phyloP scores from a whole-genome alignment of 2,329 filamentous ascomycete species.

The Colletotrichum sp. region DNA sequence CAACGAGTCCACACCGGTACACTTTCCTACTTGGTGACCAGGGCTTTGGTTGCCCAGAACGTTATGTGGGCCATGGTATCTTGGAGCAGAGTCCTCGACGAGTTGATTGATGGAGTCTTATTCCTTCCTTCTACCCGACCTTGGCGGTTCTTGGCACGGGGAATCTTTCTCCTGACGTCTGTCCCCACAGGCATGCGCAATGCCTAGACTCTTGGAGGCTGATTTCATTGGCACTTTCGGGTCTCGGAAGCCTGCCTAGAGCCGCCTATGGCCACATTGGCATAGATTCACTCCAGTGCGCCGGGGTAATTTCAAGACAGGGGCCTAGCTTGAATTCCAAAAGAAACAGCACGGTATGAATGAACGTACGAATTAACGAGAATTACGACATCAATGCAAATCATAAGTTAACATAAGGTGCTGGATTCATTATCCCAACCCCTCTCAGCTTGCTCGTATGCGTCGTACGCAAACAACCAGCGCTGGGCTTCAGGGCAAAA shows the following conservation, averaged over 20 bases:
- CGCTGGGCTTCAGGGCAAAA: constrained; percentile 5
- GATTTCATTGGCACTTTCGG: background rate
- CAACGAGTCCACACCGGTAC: background rate
- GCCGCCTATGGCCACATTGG: background rate
- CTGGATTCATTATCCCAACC: constrained; percentile 14
- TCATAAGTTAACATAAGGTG: background rate
- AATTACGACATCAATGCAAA: background rate
- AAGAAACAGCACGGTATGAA: background rate
- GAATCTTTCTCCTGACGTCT: background rate
- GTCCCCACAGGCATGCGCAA: background rate
- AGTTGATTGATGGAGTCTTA: background rate
- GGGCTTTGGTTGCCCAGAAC: background rate
- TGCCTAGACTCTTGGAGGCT: background rate
- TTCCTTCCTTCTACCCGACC: background rate
- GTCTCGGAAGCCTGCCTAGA: background rate
- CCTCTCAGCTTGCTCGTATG: constrained; percentile 17
- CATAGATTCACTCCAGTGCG: background rate
- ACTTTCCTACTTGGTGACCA: background rate
- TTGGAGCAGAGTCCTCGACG: background rate
- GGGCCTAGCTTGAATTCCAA: background rate
- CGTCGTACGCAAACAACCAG: constrained; percentile 7
- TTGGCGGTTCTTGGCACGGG: background rate
- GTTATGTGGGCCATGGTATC: background rate
- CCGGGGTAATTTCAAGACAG: background rate
- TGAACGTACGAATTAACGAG: background rate